Evolutionary conservation across 2,329 filamentous ascomycete species (phyloP), one percentile per base, ranked within the genome.

Genomic region (Parascedosporium putredinis): DNA sequence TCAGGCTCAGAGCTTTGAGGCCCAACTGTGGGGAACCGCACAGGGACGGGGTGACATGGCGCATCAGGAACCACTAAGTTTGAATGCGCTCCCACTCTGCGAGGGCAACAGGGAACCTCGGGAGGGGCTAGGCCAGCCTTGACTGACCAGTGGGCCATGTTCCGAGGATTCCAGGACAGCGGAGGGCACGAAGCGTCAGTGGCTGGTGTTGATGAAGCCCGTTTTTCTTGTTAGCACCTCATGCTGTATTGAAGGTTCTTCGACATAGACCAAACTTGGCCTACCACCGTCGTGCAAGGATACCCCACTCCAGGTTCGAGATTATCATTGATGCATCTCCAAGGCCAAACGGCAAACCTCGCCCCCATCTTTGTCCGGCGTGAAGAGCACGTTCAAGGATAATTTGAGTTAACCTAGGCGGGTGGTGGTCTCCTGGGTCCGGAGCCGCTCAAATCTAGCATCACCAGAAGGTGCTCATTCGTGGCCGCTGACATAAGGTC

Each of bases 1-100:
- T 42, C 23, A 42, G 38, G 38, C 23, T 42, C 12, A 20, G 16
- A 22, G 38, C 38, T 20, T 10, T 8, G 38, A 42, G 38, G 38
- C 38, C 38, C 18, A 42, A 42, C n/a, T 42, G 38, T 42, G 38
- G 38, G 20, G 38, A 42, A 42, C n/a, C n/a, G n/a, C n/a, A n/a
- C 20, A 42, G 18, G 20, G 20, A 42, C 38, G 38, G 38, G 38
- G 38, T 42, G 38, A 42, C 38, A 42, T 42, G 38, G 38, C 38
- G 20, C 16, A 10, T 42, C 38, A 10, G 18, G 38, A 20, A 20
- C 38, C 38, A 42, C 16, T 42, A 42, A n/a, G n/a, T n/a, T n/a
- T n/a, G n/a, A n/a, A n/a, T n/a, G n/a, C n/a, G n/a, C n/a, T n/a
- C n/a, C n/a, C n/a, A 36, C n/a, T 36, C 12, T 12, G 12, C 31